A percentile compares a stretch with the other conserved stretches of the same genome.
Conservation (phyloP, 2,329 filamentous ascomycete genomes). For the Karstenula rhodostoma region DNA sequence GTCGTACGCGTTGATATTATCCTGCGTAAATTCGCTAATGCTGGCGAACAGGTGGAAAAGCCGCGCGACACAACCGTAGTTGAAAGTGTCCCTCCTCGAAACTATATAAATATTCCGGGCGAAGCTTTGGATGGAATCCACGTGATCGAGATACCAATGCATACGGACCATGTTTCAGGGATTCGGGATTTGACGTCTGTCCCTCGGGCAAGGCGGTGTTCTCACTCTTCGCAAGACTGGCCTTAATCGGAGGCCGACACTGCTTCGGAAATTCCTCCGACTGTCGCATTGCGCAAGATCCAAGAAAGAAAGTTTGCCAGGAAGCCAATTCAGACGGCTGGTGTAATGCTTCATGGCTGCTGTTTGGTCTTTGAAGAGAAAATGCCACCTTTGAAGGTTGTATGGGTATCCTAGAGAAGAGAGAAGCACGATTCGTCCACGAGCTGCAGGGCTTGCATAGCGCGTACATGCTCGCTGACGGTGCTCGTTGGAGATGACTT, state of each 20-base stretch:
- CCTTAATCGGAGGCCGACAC: conserved; percentile 25
- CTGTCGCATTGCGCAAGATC: conserved; percentile 34
- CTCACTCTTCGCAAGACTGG: conserved; percentile 59
- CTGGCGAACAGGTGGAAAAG: no score
- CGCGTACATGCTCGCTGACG: neutral
- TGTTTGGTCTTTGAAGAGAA: neutral
- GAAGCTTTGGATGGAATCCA: neutral
- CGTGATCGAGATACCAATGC: neutral
- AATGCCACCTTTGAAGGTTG: neutral
- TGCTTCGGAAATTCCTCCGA: conserved; percentile 25
- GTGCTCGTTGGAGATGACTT: conserved; percentile 37
- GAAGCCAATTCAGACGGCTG: conserved; percentile 46
- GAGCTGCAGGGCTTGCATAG: neutral
- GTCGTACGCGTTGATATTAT: neutral
- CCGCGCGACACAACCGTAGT: neutral
- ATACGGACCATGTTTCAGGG: neutral
- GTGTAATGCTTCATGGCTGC: conserved; percentile 36
- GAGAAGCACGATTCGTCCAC: neutral
- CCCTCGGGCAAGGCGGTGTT: conserved; percentile 37
- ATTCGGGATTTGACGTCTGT: neutral
- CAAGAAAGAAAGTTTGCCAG: conserved; percentile 47
- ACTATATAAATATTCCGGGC: no score
- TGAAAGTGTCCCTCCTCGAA: neutral
- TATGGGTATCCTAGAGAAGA: neutral
- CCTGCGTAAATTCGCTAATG: no score